Conservation (phyloP, 192 early-diverging fungal species). For the Kappamyces sp. region DNA sequence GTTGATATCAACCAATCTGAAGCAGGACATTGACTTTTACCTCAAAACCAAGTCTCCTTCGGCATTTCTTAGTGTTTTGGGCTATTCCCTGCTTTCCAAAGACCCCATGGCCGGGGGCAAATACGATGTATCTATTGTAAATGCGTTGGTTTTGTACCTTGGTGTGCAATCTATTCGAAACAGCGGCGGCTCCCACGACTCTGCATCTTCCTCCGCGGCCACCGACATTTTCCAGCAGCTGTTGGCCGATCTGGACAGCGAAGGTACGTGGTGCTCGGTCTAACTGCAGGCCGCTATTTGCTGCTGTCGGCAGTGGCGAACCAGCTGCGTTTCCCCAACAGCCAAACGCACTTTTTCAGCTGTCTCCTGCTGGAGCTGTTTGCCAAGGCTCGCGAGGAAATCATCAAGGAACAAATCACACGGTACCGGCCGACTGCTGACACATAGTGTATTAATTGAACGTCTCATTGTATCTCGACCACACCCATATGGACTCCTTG, state of each 20-base stretch:
- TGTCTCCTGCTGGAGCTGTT: slow-evolving; percentile 83
- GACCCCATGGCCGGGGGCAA: slow-evolving; percentile 19
- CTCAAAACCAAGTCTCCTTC: slow-evolving; percentile 52
- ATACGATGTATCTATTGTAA: slow-evolving; percentile 79
- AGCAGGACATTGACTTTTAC: slow-evolving; percentile 67
- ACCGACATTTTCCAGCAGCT: slow-evolving; percentile 82
- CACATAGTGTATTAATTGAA: slow-evolving; percentile 79
- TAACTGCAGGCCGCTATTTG: slow-evolving; percentile 69
- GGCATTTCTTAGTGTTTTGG: slow-evolving; percentile 57
- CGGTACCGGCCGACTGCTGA: slow-evolving; percentile 35
- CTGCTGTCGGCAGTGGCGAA: slow-evolving; percentile 89
- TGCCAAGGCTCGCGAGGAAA: slow-evolving; percentile 66
- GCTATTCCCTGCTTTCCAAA: slow-evolving; percentile 40
- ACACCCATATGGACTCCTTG: slow-evolving; percentile 94
- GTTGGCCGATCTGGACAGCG: slow-evolving; percentile 66
- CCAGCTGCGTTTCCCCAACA: slow-evolving; percentile 95
- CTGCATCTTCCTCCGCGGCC: slow-evolving; percentile 44
- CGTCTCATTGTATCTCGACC: slow-evolving; percentile 93
- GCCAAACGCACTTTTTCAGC: slow-evolving; percentile 93
- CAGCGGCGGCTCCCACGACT: slow-evolving; percentile 27
- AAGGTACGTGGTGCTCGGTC: slow-evolving; percentile 39
- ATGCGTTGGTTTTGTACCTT: slow-evolving; percentile 82
- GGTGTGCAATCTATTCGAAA: slow-evolving; percentile 70
- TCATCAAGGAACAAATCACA: slow-evolving; percentile 91
- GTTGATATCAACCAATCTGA: slow-evolving; percentile 58